These are phyloP conservation scores for Eucalyptus pauciflora DNA, from an alignment of 345 rosid species.

Conservation along the genomic window DNA sequence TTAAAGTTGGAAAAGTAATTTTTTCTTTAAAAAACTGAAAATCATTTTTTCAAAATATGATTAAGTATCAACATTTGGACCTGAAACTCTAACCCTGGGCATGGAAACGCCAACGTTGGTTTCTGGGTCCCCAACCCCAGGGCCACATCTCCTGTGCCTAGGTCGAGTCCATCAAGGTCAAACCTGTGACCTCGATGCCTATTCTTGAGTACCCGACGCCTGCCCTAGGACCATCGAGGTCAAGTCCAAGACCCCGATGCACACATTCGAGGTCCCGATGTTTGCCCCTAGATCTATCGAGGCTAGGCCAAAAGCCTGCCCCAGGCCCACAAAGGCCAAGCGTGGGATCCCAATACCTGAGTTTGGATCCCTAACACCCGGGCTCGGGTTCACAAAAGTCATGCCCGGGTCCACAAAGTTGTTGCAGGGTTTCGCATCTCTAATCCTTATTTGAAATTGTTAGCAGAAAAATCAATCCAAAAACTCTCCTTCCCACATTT, in stretches of 20 bases:
- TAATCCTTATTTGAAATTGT: neutral
- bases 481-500: neutral
- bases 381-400: neutral
- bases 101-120: rapidly evolving
- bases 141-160: rapidly evolving
- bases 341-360: rapidly evolving
- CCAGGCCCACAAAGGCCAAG: too few species aligned
- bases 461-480: neutral
- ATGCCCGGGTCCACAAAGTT: neutral
- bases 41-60: neutral
- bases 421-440: neutral
- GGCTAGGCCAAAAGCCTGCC: neutral
- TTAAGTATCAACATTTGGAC: neutral
- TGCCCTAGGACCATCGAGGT: neutral
- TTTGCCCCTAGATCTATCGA: neutral
- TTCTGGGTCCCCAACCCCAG: neutral
- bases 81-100: too few species aligned
- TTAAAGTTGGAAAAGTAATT: neutral
- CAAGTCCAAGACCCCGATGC: neutral
- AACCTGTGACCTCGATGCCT: neutral
- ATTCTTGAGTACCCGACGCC: rapidly evolving
- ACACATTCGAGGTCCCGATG: rapidly evolving
- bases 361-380: neutral
- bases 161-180: neutral
- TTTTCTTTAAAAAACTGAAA: too few species aligned